These are phyloP conservation scores for Uronychia setigera DNA, from an alignment of 73 alveolate species.

Conservation along the genomic window DNA sequence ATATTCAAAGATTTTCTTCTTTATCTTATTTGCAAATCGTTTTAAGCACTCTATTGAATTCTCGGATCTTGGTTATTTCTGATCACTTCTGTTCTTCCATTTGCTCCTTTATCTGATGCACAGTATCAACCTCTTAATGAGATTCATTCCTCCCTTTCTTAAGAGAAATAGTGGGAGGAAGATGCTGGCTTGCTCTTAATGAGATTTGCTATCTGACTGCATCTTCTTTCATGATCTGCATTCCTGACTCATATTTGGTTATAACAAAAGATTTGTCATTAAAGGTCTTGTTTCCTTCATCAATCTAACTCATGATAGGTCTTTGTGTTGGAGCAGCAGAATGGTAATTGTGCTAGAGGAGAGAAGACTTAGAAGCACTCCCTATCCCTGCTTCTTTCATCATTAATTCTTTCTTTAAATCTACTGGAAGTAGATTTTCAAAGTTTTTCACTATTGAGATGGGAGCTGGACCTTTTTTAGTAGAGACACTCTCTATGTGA, in stretches of 20 bases:
- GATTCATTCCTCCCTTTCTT: neutral
- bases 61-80: conserved; percentile 21
- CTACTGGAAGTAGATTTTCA: neutral
- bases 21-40: conserved; percentile 22
- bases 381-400: too few relatives aligned
- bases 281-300: too few relatives aligned
- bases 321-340: too few relatives aligned
- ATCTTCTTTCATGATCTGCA: neutral
- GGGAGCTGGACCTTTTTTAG: neutral
- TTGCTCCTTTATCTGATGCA: neutral
- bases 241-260: neutral
- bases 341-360: too few relatives aligned
- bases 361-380: too few relatives aligned
- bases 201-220: neutral
- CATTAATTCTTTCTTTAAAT: neutral
- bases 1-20: conserved; percentile 1
- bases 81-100: neutral
- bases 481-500: neutral
- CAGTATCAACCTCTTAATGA: neutral
- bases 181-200: neutral
- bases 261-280: neutral
- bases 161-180: neutral
- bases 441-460: neutral
- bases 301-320: too few relatives aligned
- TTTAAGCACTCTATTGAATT: conserved; percentile 16